phyloP scores from a whole-genome alignment of 2,329 filamentous ascomycete species.

The Xylaria sp. region DNA sequence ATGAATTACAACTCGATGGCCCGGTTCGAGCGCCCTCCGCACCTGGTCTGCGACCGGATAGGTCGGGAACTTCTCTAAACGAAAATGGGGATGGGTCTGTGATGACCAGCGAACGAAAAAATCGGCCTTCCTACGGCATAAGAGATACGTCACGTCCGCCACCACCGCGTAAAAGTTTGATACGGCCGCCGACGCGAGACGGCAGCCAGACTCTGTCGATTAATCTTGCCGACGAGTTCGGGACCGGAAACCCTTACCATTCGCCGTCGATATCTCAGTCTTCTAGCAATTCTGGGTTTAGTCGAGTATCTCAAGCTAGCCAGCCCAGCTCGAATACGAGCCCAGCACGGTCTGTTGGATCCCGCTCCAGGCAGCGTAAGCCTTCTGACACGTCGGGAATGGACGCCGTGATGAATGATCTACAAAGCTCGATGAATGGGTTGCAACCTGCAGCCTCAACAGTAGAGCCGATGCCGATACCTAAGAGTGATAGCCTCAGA shows the following conservation, averaged over 20 bases:
- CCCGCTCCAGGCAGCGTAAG: slow-evolving; percentile 42
- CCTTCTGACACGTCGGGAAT: slow-evolving; percentile 54
- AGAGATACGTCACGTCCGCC: slow-evolving; percentile 58
- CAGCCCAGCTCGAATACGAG: slow-evolving; percentile 68
- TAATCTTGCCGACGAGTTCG: slow-evolving; percentile 65
- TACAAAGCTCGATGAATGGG: slow-evolving; percentile 57
- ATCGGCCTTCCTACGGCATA: slow-evolving; percentile 51
- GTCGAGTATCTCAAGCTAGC: slow-evolving; percentile 54
- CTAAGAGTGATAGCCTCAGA: slow-evolving; percentile 6
- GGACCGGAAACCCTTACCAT: slow-evolving; percentile 68
- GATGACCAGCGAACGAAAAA: slow-evolving; percentile 37
- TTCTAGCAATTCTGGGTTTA: slow-evolving; percentile 67
- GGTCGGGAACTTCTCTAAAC: slow-evolving; percentile 39
- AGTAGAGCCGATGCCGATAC: slow-evolving; percentile 29
- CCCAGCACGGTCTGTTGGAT: slow-evolving; percentile 52
- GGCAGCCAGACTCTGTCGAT: slow-evolving; percentile 50
- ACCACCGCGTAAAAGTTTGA: slow-evolving; percentile 57
- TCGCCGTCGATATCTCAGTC: slow-evolving; percentile 67
- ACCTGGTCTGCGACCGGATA: slow-evolving; percentile 50
- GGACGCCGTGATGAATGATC: slow-evolving; percentile 56
- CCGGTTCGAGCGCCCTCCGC: slow-evolving; percentile 55
- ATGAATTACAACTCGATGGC: slow-evolving; percentile 42
- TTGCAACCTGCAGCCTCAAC: slow-evolving; percentile 42
- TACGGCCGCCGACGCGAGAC: slow-evolving; percentile 49
- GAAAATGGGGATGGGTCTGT: slow-evolving; percentile 31